Conservation (phyloP, 208 protist genomes). For the Crithidia thermophila region DNA sequence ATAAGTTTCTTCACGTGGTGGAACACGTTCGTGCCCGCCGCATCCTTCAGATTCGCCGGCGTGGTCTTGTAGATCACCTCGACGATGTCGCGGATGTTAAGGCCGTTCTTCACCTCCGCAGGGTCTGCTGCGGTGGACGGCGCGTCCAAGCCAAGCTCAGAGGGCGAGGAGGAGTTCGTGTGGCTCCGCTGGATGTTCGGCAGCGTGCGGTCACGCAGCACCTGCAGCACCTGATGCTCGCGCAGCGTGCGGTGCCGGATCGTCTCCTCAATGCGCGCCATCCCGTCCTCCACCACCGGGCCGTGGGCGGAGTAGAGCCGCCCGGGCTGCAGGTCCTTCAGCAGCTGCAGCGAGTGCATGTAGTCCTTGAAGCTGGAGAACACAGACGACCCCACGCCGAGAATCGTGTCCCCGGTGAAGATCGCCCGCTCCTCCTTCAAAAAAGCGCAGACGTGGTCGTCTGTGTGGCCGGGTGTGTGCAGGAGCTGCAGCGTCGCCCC, state of each 20-base stretch:
- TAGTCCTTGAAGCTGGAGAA: conserved; percentile 68
- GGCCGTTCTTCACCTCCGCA: background rate
- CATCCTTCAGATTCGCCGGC: conserved; percentile 39
- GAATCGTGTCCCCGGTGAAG: conserved; percentile 70
- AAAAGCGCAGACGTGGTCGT: conserved; percentile 60
- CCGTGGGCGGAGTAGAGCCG: conserved; percentile 69
- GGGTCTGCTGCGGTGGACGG: background rate
- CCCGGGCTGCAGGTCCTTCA: conserved; percentile 30
- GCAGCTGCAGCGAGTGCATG: conserved; percentile 48
- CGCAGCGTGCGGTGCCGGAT: conserved; percentile 54
- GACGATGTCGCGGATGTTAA: conserved; percentile 49
- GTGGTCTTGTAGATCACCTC: conserved; percentile 47
- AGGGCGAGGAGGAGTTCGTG: no score
- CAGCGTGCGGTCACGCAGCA: conserved; percentile 27
- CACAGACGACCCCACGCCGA: conserved; percentile 61
- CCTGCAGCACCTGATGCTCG: conserved; percentile 60
- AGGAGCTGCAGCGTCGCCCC: conserved; percentile 55
- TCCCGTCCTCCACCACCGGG: conserved; percentile 50
- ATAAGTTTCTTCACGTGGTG: conserved; percentile 71
- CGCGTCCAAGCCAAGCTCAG: no score
- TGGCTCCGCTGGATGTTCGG: no score
- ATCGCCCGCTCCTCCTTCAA: conserved; percentile 58
- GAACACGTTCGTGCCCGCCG: conserved; percentile 63
- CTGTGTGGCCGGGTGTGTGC: conserved; percentile 68
- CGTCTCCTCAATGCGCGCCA: conserved; percentile 51